Evolutionary conservation across 352 stramenopile genomes (phyloP).

Genomic region (Pythium chondricola): DNA sequence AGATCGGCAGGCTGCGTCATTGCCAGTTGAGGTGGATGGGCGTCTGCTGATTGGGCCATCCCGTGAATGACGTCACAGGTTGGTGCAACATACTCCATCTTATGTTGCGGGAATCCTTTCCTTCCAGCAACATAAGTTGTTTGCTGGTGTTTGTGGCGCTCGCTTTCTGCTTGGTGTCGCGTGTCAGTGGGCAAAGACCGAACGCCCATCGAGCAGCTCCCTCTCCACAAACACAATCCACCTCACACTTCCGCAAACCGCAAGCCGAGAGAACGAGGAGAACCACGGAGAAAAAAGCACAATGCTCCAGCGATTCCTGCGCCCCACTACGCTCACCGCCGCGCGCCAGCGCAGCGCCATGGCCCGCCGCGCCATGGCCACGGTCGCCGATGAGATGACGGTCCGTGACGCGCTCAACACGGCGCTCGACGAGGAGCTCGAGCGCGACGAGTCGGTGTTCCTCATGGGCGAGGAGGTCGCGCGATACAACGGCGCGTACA

Average conservation of each 20-base stretch:
- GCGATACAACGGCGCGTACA: constrained; percentile 99
- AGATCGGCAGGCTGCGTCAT: constrained; percentile 7
- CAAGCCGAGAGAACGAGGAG: no score
- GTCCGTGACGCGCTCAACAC: constrained; percentile 98
- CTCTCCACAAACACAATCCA: background rate
- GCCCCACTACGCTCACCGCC: constrained; percentile 6
- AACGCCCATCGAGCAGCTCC: constrained; percentile 1
- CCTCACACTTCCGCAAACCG: constrained; percentile 8
- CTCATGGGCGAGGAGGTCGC: constrained; percentile 98
- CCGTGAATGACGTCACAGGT: constrained; percentile 20
- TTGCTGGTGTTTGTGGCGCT: constrained; percentile 9
- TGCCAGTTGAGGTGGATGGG: no score
- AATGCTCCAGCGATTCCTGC: constrained; percentile 48
- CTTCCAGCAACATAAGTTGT: constrained; percentile 13
- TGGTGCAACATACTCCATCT: constrained; percentile 1
- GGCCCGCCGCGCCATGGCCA: constrained; percentile 62
- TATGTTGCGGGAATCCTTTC: constrained; percentile 10
- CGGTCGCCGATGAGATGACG: constrained; percentile 85
- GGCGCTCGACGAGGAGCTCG: constrained; percentile 99
- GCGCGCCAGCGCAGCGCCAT: constrained; percentile 22
- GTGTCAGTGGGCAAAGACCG: constrained; percentile 5
- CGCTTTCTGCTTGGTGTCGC: constrained; percentile 22
- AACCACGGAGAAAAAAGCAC: no score
- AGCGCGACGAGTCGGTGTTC: constrained; percentile 93
- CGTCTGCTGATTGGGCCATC: constrained; percentile 7